These are phyloP conservation scores for Penicillium oxalicum DNA, from an alignment of 2,329 filamentous ascomycete species.

Conservation along the genomic window DNA sequence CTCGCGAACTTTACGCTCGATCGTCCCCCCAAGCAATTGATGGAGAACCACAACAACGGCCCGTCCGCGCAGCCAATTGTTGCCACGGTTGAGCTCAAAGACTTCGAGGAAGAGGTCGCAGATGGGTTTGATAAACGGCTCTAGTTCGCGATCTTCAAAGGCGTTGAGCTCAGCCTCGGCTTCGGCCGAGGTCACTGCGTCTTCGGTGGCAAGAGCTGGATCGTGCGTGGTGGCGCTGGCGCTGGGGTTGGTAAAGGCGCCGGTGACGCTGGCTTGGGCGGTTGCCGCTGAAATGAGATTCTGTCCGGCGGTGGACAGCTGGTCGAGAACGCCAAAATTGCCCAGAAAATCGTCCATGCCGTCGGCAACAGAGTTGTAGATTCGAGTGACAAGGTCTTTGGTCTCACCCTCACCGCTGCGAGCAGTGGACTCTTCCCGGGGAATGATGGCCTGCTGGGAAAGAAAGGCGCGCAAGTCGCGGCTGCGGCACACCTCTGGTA, in stretches of 20 bases:
- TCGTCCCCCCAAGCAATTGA: slow-evolving; percentile 89
- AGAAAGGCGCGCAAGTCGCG: slow-evolving; percentile 87
- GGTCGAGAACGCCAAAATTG: slow-evolving; percentile 91
- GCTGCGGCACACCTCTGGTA: slow-evolving; percentile 91
- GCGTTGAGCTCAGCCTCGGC: slow-evolving; percentile 91
- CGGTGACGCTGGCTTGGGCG: slow-evolving; percentile 40
- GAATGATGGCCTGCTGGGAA: slow-evolving; percentile 74
- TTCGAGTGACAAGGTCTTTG: slow-evolving; percentile 77
- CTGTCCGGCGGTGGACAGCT: slow-evolving; percentile 86
- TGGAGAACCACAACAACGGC: slow-evolving; percentile 95
- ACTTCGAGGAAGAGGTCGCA: slow-evolving; percentile 95
- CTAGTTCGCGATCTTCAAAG: slow-evolving; percentile 81
- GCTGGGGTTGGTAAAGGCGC: no score
- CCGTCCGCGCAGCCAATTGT: slow-evolving; percentile 93
- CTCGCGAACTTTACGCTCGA: slow-evolving; percentile 91
- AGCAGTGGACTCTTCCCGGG: slow-evolving; percentile 55
- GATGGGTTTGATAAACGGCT: slow-evolving; percentile 96
- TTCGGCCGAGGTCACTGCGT: slow-evolving; percentile 56
- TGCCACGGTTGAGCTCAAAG: slow-evolving; percentile 89
- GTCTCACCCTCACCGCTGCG: slow-evolving; percentile 56
- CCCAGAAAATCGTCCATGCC: slow-evolving; percentile 97
- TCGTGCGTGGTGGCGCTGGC: slow-evolving; percentile 37
- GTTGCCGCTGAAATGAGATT: slow-evolving; percentile 59
- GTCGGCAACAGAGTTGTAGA: slow-evolving; percentile 95
- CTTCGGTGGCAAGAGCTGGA: slow-evolving; percentile 39